Base-by-base conservation (phyloP, 495 filamentous ascomycete genomes). In the Cetradonia linearis region DNA sequence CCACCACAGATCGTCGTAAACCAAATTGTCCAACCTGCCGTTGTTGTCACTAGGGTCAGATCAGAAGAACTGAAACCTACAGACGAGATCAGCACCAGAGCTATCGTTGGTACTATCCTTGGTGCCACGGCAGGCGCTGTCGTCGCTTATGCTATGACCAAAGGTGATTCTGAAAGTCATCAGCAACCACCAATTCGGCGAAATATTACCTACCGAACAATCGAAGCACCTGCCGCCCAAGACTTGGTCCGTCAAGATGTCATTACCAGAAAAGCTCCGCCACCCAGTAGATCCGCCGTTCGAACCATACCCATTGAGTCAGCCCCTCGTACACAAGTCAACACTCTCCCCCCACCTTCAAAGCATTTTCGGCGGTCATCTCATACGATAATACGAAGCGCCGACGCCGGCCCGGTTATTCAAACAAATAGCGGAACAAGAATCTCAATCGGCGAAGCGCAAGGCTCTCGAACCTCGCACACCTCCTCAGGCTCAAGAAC, bases 51-150 rank as follows among this genome's bases (percentile, higher is more conserved):
- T 10, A 73, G 70, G 34, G 59, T 57, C 1, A 59, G 46, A 52
- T 56, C 65, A 14, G 67, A 70, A 48, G 66, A 70, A 23, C 68
- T 63, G 16, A 71, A 68, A 56, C 68, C 71, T 50, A 53, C 63
- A 20, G 75, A 74, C 37, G 74, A 78, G 56, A 69, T 69, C 28
- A 71, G 69, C 58, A 76, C 69, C 55, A 69, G 70, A 20, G 74
- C 74, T 27, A 73, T 94, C 30, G 76, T 93, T 9, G 88, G 88
- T 11, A 86, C 86, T 4, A 78, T 91, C 50, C 81, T 89, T 7
- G 89, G 87, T 27, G 89, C 85, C 20, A 87, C 86, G 10, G 81
- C 86, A 3, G 89, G 86, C 54, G 86, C 85, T 16, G 86, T 84
- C 0, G 68, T 90, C 40, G 85, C 86, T 1, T 92, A 91, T 69